phyloP scores from a whole-genome alignment of 2,329 filamentous ascomycete species.

The Penicillium sp. region DNA sequence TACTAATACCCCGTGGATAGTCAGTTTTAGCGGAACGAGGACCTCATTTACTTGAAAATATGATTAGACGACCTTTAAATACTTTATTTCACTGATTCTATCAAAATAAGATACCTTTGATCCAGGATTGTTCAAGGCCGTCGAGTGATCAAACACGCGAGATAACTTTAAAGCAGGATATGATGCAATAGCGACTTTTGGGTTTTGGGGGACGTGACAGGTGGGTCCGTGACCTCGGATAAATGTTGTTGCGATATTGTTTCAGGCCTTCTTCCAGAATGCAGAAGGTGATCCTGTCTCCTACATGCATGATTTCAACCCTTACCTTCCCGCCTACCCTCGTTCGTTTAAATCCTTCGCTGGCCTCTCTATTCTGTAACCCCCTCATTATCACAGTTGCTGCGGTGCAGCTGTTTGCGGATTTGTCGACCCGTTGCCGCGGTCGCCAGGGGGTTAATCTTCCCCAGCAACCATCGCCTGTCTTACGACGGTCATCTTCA shows the following conservation, averaged over 20 bases:
- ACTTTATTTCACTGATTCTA: background rate
- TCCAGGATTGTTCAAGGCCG: background rate
- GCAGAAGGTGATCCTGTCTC: constrained; percentile 20
- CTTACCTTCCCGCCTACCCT: constrained; percentile 15
- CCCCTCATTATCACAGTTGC: constrained; percentile 11
- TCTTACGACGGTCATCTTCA: constrained; percentile 14
- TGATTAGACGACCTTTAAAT: constrained; percentile 13
- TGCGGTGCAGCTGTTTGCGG: constrained; percentile 16
- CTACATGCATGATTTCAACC: constrained; percentile 14
- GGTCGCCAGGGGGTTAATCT: constrained; percentile 14
- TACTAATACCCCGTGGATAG: constrained; percentile 30
- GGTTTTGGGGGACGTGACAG: background rate
- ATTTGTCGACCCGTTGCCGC: constrained; percentile 3
- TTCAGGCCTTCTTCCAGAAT: constrained; percentile 19
- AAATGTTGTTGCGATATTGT: constrained; percentile 14
- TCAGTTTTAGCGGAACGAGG: constrained; percentile 11
- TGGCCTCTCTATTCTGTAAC: constrained; percentile 15
- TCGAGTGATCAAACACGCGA: background rate
- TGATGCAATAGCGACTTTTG: constrained; percentile 6
- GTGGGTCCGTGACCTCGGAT: background rate
- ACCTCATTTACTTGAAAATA: constrained; percentile 3
- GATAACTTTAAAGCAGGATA: background rate
- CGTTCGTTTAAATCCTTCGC: constrained; percentile 20
- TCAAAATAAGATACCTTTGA: background rate
- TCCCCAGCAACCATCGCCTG: constrained; percentile 17